Conservation (phyloP, 352 stramenopile genomes). For the Phytopythium oedochilum region DNA sequence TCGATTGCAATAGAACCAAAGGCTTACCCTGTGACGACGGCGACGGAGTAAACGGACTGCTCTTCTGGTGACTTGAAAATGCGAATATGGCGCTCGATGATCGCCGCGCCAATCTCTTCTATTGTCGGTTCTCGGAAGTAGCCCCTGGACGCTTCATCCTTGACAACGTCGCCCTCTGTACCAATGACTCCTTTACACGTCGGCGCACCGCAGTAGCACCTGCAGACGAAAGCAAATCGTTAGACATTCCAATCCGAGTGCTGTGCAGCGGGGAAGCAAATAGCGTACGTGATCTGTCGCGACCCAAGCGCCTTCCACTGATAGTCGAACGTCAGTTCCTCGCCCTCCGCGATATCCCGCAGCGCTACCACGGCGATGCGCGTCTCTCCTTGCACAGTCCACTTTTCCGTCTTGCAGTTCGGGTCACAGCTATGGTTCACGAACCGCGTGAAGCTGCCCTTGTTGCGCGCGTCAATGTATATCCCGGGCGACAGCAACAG, state of each 20-base stretch:
- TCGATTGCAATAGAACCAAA: background rate
- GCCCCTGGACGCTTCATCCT: slow-evolving; percentile 35
- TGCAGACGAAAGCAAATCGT: background rate
- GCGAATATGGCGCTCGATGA: slow-evolving; percentile 58
- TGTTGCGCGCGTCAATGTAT: slow-evolving; percentile 88
- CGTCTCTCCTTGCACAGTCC: slow-evolving; percentile 89
- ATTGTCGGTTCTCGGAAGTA: slow-evolving; percentile 65
- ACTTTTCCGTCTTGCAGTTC: slow-evolving; percentile 96
- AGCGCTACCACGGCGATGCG: slow-evolving; percentile 93
- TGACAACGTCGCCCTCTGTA: slow-evolving; percentile 29
- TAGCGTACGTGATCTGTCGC: slow-evolving; percentile 60
- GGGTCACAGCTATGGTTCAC: slow-evolving; percentile 96
- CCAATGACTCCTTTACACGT: slow-evolving; percentile 82
- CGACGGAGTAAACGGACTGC: slow-evolving; percentile 50
- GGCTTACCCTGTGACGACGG: slow-evolving; percentile 39
- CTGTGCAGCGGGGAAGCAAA: too few relatives aligned
- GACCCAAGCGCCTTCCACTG: slow-evolving; percentile 90
- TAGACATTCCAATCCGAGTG: background rate
- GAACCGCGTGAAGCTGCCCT: slow-evolving; percentile 93
- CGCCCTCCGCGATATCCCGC: slow-evolving; percentile 75
- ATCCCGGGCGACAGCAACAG: slow-evolving; percentile 70
- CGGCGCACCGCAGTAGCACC: slow-evolving; percentile 55
- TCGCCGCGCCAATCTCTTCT: slow-evolving; percentile 31
- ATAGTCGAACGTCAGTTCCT: slow-evolving; percentile 97
- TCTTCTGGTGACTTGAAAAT: slow-evolving; percentile 59